Conservation (phyloP, 768 basidiomycete genomes). For the Wakefieldia striispora region DNA sequence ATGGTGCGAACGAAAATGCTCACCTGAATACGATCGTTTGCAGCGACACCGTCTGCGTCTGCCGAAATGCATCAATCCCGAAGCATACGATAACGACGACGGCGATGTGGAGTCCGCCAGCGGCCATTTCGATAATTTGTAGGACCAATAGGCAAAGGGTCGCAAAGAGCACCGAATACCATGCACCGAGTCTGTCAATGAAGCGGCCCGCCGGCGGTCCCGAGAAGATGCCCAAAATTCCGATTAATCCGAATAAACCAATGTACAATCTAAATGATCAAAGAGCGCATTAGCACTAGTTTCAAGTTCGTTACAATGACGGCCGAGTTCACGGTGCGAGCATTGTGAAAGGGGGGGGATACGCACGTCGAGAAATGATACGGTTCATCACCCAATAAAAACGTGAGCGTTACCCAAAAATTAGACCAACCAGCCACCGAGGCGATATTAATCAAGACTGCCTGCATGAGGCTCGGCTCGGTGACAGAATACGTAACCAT, state of each 20-base stretch:
- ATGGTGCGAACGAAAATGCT: background rate
- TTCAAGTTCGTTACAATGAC: background rate
- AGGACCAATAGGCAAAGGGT: conserved; percentile 28
- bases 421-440: conserved; percentile 31
- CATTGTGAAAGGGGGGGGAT: background rate
- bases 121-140: conserved; percentile 35
- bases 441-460: conserved; percentile 23
- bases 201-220: conserved; percentile 28
- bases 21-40: conserved; percentile 28
- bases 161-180: conserved; percentile 40
- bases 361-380: conserved; percentile 38
- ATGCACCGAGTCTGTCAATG: conserved; percentile 37
- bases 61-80: conserved; percentile 40
- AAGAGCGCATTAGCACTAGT: background rate
- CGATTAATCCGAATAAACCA: conserved; percentile 49
- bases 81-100: conserved; percentile 41
- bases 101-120: conserved; percentile 36
- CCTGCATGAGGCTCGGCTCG: conserved; percentile 43
- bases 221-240: conserved; percentile 37
- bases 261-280: conserved; percentile 29
- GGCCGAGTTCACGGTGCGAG: background rate
- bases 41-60: conserved; percentile 38
- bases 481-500: conserved; percentile 40
- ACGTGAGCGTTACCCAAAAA: conserved; percentile 44
- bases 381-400: conserved; percentile 41